Conservation (phyloP, 306 rosid genomes). For the Cicer chorassanicum region DNA sequence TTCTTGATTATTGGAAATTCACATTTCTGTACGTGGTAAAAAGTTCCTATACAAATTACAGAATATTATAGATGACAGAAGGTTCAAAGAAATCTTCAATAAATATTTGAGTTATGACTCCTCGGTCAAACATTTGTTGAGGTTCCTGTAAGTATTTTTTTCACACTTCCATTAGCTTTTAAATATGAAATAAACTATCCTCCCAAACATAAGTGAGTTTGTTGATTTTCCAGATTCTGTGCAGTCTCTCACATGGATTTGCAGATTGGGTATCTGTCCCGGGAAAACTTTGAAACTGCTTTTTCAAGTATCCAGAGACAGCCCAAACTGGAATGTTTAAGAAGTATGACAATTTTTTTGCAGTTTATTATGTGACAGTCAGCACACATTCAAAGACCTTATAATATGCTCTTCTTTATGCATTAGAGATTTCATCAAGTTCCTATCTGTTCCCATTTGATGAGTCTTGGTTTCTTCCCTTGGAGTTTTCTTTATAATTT, state of each 20-base stretch:
- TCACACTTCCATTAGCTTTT: constrained; percentile 33
- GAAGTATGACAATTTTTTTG: constrained; percentile 54
- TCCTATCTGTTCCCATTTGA: not conserved
- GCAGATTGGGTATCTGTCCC: constrained; percentile 68
- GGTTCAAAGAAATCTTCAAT: constrained; percentile 62
- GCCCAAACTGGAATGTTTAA: constrained; percentile 80
- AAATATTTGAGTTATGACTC: constrained; percentile 60
- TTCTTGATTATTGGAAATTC: constrained; percentile 37
- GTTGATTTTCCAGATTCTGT: constrained; percentile 64
- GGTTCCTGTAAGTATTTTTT: constrained; percentile 74
- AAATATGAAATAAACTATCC: constrained; percentile 13
- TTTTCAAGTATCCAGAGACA: constrained; percentile 69
- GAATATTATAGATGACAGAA: constrained; percentile 72
- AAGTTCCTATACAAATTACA: constrained; percentile 70
- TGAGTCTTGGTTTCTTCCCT: constrained; percentile 10
- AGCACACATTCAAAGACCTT: not conserved
- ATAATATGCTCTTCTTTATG: constrained; percentile 21
- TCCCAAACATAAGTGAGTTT: constrained; percentile 44
- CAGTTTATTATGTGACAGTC: not conserved
- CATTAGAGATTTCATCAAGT: constrained; percentile 12
- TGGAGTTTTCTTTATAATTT: constrained; percentile 30
- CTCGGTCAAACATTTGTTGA: constrained; percentile 65
- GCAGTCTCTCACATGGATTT: constrained; percentile 79
- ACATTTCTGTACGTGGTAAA: constrained; percentile 33
- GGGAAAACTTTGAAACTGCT: constrained; percentile 71